These are phyloP conservation scores for Blastocrithidia nonstop DNA, from an alignment of 208 protist species.

Conservation along the genomic window DNA sequence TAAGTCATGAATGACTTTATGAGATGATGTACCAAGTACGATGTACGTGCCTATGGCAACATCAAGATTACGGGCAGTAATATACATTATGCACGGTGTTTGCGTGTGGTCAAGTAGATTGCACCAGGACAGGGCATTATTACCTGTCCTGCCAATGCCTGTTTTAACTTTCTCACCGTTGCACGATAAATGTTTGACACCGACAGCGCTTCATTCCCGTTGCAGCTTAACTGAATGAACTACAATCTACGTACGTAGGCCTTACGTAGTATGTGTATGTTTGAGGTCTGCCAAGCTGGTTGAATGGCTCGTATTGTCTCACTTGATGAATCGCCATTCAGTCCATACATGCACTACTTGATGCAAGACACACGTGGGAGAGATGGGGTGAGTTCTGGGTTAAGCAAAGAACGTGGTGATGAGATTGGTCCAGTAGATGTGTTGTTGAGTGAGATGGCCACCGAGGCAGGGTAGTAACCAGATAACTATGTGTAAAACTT, in stretches of 20 bases:
- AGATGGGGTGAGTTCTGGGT: slow-evolving; percentile 60
- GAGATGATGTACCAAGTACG: slow-evolving; percentile 40
- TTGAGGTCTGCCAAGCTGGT: slow-evolving; percentile 49
- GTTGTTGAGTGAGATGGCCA: slow-evolving; percentile 71
- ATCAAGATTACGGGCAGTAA: slow-evolving; percentile 41
- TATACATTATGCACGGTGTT: slow-evolving; percentile 54
- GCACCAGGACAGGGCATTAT: slow-evolving; percentile 66
- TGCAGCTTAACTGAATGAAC: slow-evolving; percentile 80
- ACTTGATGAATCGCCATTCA: slow-evolving; percentile 44
- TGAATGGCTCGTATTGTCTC: slow-evolving; percentile 65
- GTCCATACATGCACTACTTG: slow-evolving; percentile 63
- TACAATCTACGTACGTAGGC: slow-evolving; percentile 52
- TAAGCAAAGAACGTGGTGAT: slow-evolving; percentile 60
- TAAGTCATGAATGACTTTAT: slow-evolving; percentile 56
- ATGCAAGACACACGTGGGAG: slow-evolving; percentile 73
- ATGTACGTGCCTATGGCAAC: slow-evolving; percentile 57
- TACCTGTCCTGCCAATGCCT: slow-evolving; percentile 34
- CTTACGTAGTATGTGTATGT: slow-evolving; percentile 24
- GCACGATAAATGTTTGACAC: slow-evolving; percentile 51
- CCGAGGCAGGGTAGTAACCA: slow-evolving; percentile 70
- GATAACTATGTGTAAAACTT: slow-evolving; percentile 71
- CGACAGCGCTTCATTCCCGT: slow-evolving; percentile 22
- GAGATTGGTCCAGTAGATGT: slow-evolving; percentile 54
- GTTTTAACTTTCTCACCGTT: slow-evolving; percentile 66
- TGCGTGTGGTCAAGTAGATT: slow-evolving; percentile 31